Conservation (phyloP, 1,284 basidiomycete genomes). For the Hemileia vastatrix region DNA sequence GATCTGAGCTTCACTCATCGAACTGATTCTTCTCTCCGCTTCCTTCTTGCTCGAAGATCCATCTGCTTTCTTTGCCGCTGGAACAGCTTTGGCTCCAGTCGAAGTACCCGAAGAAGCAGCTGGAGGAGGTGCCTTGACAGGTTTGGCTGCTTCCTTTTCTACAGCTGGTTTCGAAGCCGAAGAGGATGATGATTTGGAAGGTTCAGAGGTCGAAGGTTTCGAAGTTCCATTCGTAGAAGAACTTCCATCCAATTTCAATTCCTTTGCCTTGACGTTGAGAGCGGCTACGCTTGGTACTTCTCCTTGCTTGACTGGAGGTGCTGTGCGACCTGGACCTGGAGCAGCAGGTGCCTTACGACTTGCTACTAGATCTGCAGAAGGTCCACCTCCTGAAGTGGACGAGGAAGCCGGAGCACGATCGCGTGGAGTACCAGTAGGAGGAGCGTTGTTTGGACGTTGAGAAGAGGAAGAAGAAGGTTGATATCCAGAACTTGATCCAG, state of each 20-base stretch:
- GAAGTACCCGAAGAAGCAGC: constrained; percentile 47
- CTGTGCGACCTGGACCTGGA: constrained; percentile 24
- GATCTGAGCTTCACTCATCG: constrained; percentile 94
- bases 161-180: constrained; percentile 1
- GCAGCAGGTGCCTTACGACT: constrained; percentile 23
- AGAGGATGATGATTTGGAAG: too few species aligned
- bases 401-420: constrained; percentile 8
- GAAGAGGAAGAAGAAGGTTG: not conserved
- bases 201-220: constrained; percentile 15
- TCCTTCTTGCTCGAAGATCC: constrained; percentile 57
- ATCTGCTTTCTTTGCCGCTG: constrained; percentile 35
- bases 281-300: constrained; percentile 24
- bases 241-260: constrained; percentile 31
- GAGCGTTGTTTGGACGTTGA: constrained; percentile 10
- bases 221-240: not conserved
- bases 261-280: constrained; percentile 39
- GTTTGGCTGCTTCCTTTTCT: constrained; percentile 23
- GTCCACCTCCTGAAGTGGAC: constrained; percentile 1
- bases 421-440: constrained; percentile 13
- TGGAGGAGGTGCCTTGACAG: constrained; percentile 1
- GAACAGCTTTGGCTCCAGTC: constrained; percentile 60
- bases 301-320: constrained; percentile 22
- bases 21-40: constrained; percentile 69
- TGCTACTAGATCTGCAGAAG: constrained; percentile 30
- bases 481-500: not conserved